These are phyloP conservation scores for Fistulifera solaris DNA, from an alignment of 108 stramenopile genomes.

Conservation along the genomic window DNA sequence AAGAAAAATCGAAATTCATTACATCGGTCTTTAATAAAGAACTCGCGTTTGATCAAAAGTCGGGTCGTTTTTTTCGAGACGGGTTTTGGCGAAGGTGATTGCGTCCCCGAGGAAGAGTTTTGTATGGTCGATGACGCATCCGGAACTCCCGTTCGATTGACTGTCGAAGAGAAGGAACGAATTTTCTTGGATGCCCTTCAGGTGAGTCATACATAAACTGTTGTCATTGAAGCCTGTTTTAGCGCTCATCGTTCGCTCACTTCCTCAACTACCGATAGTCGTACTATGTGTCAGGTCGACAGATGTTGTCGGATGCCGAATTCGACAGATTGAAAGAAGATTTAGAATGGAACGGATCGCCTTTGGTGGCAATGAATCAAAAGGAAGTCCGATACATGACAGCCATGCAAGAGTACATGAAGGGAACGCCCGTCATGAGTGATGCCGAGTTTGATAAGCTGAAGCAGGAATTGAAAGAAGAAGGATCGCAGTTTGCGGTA, in stretches of 20 bases:
- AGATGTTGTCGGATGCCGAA: slow-evolving; percentile 78
- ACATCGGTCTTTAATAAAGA: too few relatives aligned
- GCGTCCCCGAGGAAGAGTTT: slow-evolving; percentile 77
- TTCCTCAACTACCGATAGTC: slow-evolving; percentile 17
- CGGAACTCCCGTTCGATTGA: slow-evolving; percentile 59
- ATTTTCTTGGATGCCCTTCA: slow-evolving; percentile 93
- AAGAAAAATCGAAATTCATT: too few relatives aligned
- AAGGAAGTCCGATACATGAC: slow-evolving; percentile 80
- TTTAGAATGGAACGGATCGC: slow-evolving; percentile 80
- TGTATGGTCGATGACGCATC: slow-evolving; percentile 64
- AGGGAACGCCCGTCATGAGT: slow-evolving; percentile 69
- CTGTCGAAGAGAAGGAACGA: slow-evolving; percentile 85
- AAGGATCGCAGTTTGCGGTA: slow-evolving; percentile 80
- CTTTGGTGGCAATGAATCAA: slow-evolving; percentile 74
- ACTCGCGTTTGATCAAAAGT: slow-evolving; percentile 56
- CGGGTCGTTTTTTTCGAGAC: slow-evolving; percentile 77
- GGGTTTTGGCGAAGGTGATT: slow-evolving; percentile 38
- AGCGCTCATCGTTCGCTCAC: not conserved
- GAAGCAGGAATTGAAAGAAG: slow-evolving; percentile 72
- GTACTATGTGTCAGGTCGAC: slow-evolving; percentile 82
- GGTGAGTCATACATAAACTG: slow-evolving; percentile 31
- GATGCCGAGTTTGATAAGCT: slow-evolving; percentile 83
- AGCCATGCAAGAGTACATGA: slow-evolving; percentile 83
- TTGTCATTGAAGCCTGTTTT: not conserved
- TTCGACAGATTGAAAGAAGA: slow-evolving; percentile 93